Conservation (phyloP, 2,329 filamentous ascomycete genomes). For the Coleophoma cylindrospora region DNA sequence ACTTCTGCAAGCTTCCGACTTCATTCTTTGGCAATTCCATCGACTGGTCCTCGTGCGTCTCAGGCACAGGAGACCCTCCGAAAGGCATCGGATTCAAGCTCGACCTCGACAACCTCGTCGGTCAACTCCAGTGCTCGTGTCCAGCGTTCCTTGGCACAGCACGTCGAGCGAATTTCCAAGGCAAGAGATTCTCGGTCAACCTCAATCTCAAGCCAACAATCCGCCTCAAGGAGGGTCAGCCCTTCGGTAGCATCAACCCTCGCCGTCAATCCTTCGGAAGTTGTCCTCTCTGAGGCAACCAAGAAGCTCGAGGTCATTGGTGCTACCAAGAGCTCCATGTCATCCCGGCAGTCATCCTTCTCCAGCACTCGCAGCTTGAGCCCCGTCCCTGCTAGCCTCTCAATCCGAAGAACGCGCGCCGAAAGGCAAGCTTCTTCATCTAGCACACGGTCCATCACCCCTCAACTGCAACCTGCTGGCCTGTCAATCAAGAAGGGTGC, state of each 20-base stretch:
- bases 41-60: not conserved
- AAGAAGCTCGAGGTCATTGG: not conserved
- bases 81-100: not conserved
- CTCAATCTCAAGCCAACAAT: not conserved
- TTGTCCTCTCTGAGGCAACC: not conserved
- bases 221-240: not conserved
- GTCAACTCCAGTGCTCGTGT: not conserved
- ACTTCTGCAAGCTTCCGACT: too few relatives aligned
- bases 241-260: not conserved
- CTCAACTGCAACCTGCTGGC: too few relatives aligned
- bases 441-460: too few relatives aligned
- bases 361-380: not conserved
- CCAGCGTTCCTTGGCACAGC: not conserved
- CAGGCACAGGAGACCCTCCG: not conserved
- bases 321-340: not conserved
- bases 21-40: too few relatives aligned
- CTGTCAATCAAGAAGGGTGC: not conserved
- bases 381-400: not conserved
- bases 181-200: not conserved
- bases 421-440: too few relatives aligned
- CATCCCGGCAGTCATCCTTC: not conserved
- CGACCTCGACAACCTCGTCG: not conserved
- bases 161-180: not conserved
- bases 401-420: too few relatives aligned
- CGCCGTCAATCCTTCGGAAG: not conserved